These are phyloP conservation scores for Ramularia collo-cygni DNA, from an alignment of 2,329 filamentous ascomycete genomes.

Conservation along the genomic window DNA sequence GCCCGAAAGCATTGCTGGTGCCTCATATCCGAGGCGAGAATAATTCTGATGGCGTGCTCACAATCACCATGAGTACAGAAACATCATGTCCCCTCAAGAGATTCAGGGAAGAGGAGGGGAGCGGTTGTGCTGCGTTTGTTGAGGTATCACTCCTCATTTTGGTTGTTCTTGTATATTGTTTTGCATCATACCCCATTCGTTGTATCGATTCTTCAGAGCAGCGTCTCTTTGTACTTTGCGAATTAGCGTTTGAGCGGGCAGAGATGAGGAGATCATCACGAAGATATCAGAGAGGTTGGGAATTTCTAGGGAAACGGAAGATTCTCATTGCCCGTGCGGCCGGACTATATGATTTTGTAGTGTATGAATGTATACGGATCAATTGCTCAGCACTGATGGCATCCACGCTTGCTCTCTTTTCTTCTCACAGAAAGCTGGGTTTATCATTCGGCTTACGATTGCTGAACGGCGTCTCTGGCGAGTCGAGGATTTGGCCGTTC, in stretches of 20 bases:
- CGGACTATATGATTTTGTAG: too few species aligned
- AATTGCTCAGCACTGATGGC: too few species aligned
- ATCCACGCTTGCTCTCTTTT: too few species aligned
- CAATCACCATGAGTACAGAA: not conserved
- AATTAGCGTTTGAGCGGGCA: too few species aligned
- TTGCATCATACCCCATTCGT: conserved; percentile 10
- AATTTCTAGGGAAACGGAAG: too few species aligned
- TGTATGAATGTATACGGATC: too few species aligned
- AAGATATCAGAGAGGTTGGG: too few species aligned
- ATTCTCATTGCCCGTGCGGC: too few species aligned
- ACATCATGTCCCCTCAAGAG: conserved; percentile 10
- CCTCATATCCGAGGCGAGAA: too few species aligned
- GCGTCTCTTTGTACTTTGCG: not conserved
- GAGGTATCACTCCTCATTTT: not conserved
- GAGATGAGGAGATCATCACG: too few species aligned
- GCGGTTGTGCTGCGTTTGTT: not conserved
- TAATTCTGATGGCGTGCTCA: too few species aligned
- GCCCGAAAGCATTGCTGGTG: too few species aligned
- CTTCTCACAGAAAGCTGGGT: not conserved
- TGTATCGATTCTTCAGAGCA: not conserved
- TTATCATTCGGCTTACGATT: conserved; percentile 14
- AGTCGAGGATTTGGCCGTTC: conserved; percentile 30
- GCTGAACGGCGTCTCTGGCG: conserved; percentile 27
- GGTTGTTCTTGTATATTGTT: not conserved
- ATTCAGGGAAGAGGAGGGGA: not conserved